Base-by-base conservation (phyloP, 805 yeast species). In the Geotrichum ghanense region DNA sequence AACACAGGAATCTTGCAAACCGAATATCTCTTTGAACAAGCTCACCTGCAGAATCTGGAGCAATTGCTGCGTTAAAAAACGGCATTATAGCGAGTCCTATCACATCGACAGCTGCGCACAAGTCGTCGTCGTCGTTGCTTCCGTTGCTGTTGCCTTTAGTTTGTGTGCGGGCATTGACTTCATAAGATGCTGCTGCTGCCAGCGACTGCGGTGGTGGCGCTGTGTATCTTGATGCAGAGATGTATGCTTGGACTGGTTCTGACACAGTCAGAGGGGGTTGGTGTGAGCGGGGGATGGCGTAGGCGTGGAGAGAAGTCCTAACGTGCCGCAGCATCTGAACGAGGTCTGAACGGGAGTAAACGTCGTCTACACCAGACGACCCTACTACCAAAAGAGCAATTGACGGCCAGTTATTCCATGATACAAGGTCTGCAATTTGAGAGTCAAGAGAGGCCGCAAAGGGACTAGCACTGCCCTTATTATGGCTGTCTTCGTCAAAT, bases 31-130 rank as follows among this genome's bases (percentile, higher is more conserved):
- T 75, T 46, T 67, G 63, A 39, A 84, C 75, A 52, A 80, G 81
- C 3, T 68, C 37, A 44, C 94, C 94, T 3, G 92, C 75, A 34
- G 73, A 67, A 23, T 62, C 64, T 26, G 95, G 87, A 51, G 70
- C 61, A 44, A 79, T 65, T 51, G 66, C 66, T 2, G 71, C 52
- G 61, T 84, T 81, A 62, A 85, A 85, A 66, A 81, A 85, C 3
- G 94, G 74, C 63, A 85, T 53, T 25, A 88, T 78, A 60, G 83
- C 83, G 52, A 84, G 74, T 50, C 89, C 90, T 51, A 83, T 85
- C 54, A 83, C 78, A 62, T 84, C 94, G 53, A 85, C 78, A 12
- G 65, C 83, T 3, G 85, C 74, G 68, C 95, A 85, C 56, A 85
- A 70, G n/a, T 64, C 66, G 16, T 89, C 83, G 57, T 81, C 52